Evolutionary conservation across 371 early-diverging fungal genomes (phyloP).

Genomic region (Lichtheimia hyalospora): DNA sequence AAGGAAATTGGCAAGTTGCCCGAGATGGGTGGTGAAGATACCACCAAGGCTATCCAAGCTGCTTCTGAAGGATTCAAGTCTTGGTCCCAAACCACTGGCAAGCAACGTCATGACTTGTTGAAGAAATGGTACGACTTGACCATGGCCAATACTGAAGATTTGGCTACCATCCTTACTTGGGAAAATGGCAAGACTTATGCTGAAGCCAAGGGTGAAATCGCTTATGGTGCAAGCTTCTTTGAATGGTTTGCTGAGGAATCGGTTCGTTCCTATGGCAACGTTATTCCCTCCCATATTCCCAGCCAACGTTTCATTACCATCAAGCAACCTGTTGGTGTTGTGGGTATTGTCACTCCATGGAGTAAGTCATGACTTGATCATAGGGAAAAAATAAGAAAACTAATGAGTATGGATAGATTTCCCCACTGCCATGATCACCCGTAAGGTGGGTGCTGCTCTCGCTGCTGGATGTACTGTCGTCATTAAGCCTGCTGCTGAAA

Average conservation of each 20-base stretch:
- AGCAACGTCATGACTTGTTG: slow-evolving; percentile 62
- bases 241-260: slow-evolving; percentile 92
- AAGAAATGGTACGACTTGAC: slow-evolving; percentile 74
- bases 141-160: slow-evolving; percentile 66
- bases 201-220: slow-evolving; percentile 72
- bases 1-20: slow-evolving; percentile 66
- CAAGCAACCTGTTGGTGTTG: slow-evolving; percentile 86
- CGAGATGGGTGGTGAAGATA: slow-evolving; percentile 66
- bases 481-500: slow-evolving; percentile 78
- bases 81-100: slow-evolving; percentile 69
- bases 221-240: slow-evolving; percentile 76
- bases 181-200: slow-evolving; percentile 72
- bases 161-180: slow-evolving; percentile 76
- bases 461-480: slow-evolving; percentile 82
- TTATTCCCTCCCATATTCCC: slow-evolving; percentile 66
- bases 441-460: slow-evolving; percentile 82
- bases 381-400: neutral
- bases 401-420: slow-evolving; percentile 57
- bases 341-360: slow-evolving; percentile 91
- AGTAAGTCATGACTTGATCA: slow-evolving; percentile 47
- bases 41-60: slow-evolving; percentile 57
- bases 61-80: slow-evolving; percentile 60
- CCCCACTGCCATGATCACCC: slow-evolving; percentile 89
- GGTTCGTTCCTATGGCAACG: slow-evolving; percentile 76
- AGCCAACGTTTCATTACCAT: slow-evolving; percentile 67